Conservation (phyloP, 1,139 yeast species). For the Pneumocystis sp. region DNA sequence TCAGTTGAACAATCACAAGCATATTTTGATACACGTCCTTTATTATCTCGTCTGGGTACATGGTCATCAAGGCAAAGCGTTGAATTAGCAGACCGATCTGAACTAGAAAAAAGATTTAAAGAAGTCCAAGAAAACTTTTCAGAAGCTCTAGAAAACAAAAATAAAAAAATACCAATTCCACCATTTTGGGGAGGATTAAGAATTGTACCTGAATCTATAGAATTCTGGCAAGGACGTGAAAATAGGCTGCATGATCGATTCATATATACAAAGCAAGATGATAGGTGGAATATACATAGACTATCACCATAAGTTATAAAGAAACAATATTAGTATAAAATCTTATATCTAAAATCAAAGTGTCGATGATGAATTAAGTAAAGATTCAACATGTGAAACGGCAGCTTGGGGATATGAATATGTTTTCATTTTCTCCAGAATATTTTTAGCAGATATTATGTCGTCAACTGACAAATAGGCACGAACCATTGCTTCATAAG, state of each 20-base stretch:
- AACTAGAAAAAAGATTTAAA: slow-evolving; percentile 40
- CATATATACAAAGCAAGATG: slow-evolving; percentile 29
- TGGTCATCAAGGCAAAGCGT: slow-evolving; percentile 90
- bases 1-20: slow-evolving; percentile 57
- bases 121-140: slow-evolving; percentile 43
- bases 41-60: slow-evolving; percentile 89
- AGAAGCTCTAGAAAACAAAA: slow-evolving; percentile 30
- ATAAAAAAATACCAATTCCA: slow-evolving; percentile 55
- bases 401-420: slow-evolving; percentile 23
- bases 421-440: slow-evolving; percentile 20
- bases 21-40: slow-evolving; percentile 75
- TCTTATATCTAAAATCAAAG: neutral
- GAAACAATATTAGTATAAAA: neutral
- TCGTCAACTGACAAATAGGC: slow-evolving; percentile 23
- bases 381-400: slow-evolving; percentile 13
- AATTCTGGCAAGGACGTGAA: slow-evolving; percentile 93
- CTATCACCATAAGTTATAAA: neutral
- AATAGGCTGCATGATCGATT: slow-evolving; percentile 84
- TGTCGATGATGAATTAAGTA: neutral
- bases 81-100: slow-evolving; percentile 41
- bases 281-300: slow-evolving; percentile 1
- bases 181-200: slow-evolving; percentile 92
- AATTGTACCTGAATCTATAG: slow-evolving; percentile 75
- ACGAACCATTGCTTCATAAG: slow-evolving; percentile 26
- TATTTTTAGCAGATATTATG: slow-evolving; percentile 18